Base-by-base conservation (phyloP, 176 grass and related monocot species). In the Tillandsia leiboldiana region DNA sequence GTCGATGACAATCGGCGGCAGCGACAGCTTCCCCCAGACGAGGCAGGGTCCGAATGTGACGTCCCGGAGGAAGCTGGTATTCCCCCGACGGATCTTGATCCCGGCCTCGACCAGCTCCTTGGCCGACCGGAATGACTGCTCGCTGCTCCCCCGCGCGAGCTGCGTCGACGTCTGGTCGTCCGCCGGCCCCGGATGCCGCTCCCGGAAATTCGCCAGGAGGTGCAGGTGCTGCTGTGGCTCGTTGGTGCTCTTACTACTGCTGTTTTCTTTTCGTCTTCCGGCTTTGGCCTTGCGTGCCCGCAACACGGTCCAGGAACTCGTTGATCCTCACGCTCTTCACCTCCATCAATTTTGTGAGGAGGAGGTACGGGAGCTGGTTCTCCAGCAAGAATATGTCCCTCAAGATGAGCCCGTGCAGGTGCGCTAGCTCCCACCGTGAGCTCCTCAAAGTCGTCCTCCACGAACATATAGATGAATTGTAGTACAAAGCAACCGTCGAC, bases 391-490 rank as follows among this genome's bases (percentile, higher is more conserved):
- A 9, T 1, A 68, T 17, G 28, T 68, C 65, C 65, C 65, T 15
- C 33, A 12, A 1, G 42, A 69, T 69, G 66, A 14, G 4, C 2
- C 0, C 0, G 0, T 5, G 0, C n/a, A 2, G 13, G 10, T 8
- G 18, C 15, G n/a, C n/a, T n/a, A n/a, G 3, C 11, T 0, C 0
- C 0, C 8, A 69, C 2, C 15, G 1, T 49, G 0, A 2, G 1
- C 0, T 42, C 33, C 0, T 0, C 12, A 0, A 69, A 0, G 42
- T 0, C n/a, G 12, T 0, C 9, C 12, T 3, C 2, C 33, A 0
- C 2, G 3, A 0, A 2, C 1, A 0, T 1, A 11, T 3, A 9
- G 8, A 72, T 59, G 12, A 9, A 72, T 33, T 72, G 70, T 53
- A 72, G 50, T 15, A 72, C 2, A 18, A 72, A 72, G 26, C 70